Conservation (phyloP, 2,329 filamentous ascomycete species). For the Xylariales sp. region DNA sequence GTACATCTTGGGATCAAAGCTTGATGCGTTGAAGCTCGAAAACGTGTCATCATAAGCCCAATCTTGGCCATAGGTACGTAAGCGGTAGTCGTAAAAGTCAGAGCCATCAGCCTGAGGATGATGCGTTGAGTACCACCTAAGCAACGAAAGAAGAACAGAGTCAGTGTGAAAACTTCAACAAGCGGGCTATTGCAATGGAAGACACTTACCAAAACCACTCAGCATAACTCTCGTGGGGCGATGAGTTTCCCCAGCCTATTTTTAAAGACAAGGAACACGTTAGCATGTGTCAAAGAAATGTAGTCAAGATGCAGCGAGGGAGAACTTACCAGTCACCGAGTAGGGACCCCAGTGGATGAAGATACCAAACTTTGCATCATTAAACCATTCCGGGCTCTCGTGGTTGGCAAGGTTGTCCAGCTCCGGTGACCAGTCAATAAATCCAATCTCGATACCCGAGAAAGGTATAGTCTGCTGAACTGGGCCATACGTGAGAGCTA, state of each 20-base stretch:
- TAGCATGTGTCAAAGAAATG: neutral
- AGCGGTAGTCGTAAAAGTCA: conserved; percentile 38
- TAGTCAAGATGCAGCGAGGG: no score
- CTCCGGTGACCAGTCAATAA: conserved; percentile 24
- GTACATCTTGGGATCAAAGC: conserved; percentile 39
- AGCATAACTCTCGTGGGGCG: conserved; percentile 29
- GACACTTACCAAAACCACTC: conserved; percentile 39
- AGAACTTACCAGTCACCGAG: conserved; percentile 25
- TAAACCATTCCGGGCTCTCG: conserved; percentile 44
- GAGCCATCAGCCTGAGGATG: conserved; percentile 33
- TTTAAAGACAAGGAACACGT: conserved; percentile 24
- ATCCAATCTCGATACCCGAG: conserved; percentile 20
- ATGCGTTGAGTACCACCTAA: conserved; percentile 35
- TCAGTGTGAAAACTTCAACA: neutral
- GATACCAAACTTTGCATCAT: conserved; percentile 49
- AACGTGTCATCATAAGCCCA: conserved; percentile 50
- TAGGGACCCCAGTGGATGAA: conserved; percentile 55
- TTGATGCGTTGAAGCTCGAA: conserved; percentile 41
- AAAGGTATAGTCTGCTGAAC: conserved; percentile 12
- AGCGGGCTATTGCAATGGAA: no score
- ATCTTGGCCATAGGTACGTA: conserved; percentile 41
- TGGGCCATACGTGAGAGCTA: conserved; percentile 9
- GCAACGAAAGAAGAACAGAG: no score
- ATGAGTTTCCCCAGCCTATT: conserved; percentile 41
- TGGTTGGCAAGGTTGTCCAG: conserved; percentile 26